Evolutionary conservation across 495 filamentous ascomycete genomes (phyloP), one percentile per base, ranked within the genome.

Genomic region (Glonium stellatum): DNA sequence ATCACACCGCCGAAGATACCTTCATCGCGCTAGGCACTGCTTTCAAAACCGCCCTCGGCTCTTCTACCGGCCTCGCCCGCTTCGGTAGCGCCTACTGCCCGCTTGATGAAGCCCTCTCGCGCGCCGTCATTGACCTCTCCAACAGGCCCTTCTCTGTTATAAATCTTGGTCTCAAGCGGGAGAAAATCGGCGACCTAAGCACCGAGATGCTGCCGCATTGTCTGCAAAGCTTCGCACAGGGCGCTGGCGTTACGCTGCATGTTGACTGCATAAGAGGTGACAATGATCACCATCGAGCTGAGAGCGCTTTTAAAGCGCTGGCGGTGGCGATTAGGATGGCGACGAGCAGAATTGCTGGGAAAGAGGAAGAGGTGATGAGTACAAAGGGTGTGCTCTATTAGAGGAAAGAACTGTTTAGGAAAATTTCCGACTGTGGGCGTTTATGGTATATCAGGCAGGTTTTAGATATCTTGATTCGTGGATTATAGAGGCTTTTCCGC

Each of bases 181-280:
- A 97, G 79, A 93, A 88, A 82, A 88, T 97, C 65, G 93, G 93
- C 31, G 88, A 91, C 65, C 73, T 97, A 67, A 92, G 87, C 79
- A 87, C 83, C 52, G 92, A 98, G 82, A 98, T 97, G 93, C 83
- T 98, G 55, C 92, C 93, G 54, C 93, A 98, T 76, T 92, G 92
- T 49, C 71, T 98, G 72, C 84, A 90, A 75, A 92, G 87, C 75
- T 98, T 96, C 75, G 91, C 92, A 41, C 87, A 92, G 77, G 87
- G 82, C 5, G 90, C 93, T 6, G 83, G 88, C n/a, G 79, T 96
- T 50, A 98, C 93, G 31, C 71, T 97, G 74, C 93, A 98, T 77
- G 88, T 97, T 51, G 90, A 96, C 71, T 89, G 87, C 70, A 68
- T 95, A 46, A 80, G 87, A 55, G 93, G 93, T 25, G 82, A 87